These are phyloP conservation scores for Baudoinia panamericana DNA, from an alignment of 495 filamentous ascomycete species.

Conservation along the genomic window DNA sequence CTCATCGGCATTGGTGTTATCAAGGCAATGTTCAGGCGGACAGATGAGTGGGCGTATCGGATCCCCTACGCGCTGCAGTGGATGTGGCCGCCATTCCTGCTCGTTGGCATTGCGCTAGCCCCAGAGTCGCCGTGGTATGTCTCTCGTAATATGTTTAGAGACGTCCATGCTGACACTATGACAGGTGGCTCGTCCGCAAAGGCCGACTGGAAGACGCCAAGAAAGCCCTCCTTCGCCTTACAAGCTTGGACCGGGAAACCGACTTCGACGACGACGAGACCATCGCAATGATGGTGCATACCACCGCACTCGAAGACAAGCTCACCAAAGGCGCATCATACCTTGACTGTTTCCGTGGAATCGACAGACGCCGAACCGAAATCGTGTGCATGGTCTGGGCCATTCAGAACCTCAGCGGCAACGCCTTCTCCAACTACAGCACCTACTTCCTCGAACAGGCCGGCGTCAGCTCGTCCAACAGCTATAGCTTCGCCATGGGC, in stretches of 20 bases:
- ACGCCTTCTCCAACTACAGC: constrained; percentile 68
- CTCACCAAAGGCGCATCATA: constrained; percentile 27
- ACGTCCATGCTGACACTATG: background rate
- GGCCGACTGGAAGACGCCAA: constrained; percentile 27
- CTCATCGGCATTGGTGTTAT: constrained; percentile 29
- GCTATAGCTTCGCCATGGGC: constrained; percentile 29
- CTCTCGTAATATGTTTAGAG: background rate
- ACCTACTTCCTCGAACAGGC: constrained; percentile 69
- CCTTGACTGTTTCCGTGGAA: constrained; percentile 30
- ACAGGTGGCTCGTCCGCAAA: constrained; percentile 31
- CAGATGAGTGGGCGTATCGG: constrained; percentile 23
- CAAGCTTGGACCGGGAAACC: constrained; percentile 23
- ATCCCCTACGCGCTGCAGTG: constrained; percentile 33
- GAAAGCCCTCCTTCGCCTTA: constrained; percentile 26
- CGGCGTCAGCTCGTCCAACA: constrained; percentile 31
- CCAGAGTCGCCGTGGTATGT: constrained; percentile 29
- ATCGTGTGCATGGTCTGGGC: constrained; percentile 49
- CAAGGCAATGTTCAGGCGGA: constrained; percentile 20
- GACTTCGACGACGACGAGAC: constrained; percentile 31
- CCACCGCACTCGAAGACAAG: constrained; percentile 28
- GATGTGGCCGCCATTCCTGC: constrained; percentile 32
- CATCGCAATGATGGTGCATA: constrained; percentile 30
- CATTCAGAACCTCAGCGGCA: constrained; percentile 68
- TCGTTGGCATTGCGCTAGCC: constrained; percentile 28
- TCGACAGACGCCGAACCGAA: constrained; percentile 29